phyloP scores from a whole-genome alignment of 1,139 yeast species.

The Pichia sp. region DNA sequence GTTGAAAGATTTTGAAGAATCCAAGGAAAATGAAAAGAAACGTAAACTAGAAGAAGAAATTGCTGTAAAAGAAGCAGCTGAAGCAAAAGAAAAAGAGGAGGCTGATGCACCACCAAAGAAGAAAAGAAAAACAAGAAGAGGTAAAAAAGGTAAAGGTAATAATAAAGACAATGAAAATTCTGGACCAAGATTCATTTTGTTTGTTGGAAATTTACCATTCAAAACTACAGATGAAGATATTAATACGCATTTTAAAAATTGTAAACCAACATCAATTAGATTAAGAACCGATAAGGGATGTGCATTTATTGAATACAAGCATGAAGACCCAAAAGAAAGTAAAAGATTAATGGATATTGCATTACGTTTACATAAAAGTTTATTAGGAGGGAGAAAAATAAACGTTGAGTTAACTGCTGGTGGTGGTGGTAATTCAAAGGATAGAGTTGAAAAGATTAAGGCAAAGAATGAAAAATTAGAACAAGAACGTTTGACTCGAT shows the following conservation, averaged over 20 bases:
- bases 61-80: conserved; percentile 6
- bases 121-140: conserved; percentile 73
- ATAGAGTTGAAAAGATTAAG: conserved; percentile 63
- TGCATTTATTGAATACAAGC: conserved; percentile 79
- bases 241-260: conserved; percentile 64
- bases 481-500: conserved; percentile 54
- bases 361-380: conserved; percentile 71
- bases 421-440: conserved; percentile 89
- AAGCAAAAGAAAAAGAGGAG: conserved; percentile 11
- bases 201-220: conserved; percentile 90
- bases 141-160: conserved; percentile 55
- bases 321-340: conserved; percentile 54
- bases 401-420: conserved; percentile 97
- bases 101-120: conserved; percentile 35
- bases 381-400: conserved; percentile 63
- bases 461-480: conserved; percentile 70
- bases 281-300: conserved; percentile 81
- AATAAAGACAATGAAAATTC: conserved; percentile 26
- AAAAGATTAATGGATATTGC: conserved; percentile 80
- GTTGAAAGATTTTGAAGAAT: conserved; percentile 27
- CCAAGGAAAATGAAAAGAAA: conserved; percentile 24
- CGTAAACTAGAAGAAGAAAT: conserved; percentile 26
- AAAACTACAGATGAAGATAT: conserved; percentile 58
- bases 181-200: conserved; percentile 72
- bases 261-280: conserved; percentile 70